These are phyloP conservation scores for Colletotrichum eremochloae DNA, from an alignment of 2,329 filamentous ascomycete genomes.

Conservation along the genomic window DNA sequence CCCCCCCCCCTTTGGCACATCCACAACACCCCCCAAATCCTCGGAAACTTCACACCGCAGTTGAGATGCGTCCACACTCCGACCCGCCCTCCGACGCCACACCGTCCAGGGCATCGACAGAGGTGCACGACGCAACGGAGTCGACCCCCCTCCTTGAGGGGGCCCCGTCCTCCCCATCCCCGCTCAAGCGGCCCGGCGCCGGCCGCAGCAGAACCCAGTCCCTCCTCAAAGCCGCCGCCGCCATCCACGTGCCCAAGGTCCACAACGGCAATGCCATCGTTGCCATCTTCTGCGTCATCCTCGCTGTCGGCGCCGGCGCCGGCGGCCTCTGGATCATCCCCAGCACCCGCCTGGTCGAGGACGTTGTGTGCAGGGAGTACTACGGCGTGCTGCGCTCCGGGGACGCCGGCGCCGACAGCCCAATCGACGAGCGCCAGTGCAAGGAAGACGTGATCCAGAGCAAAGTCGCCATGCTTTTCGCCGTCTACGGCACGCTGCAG, in stretches of 20 bases:
- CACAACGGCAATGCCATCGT: conserved; percentile 47
- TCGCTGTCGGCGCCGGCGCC: conserved; percentile 49
- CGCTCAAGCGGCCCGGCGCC: conserved; percentile 6
- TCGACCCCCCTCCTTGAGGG: conserved; percentile 28
- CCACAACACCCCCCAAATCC: neutral
- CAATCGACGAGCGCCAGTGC: conserved; percentile 54
- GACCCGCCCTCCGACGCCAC: conserved; percentile 18
- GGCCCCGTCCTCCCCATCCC: neutral
- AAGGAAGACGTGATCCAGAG: conserved; percentile 54
- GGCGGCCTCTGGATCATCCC: conserved; percentile 51
- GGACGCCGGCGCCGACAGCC: conserved; percentile 23
- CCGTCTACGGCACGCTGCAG: conserved; percentile 48
- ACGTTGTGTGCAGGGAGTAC: conserved; percentile 55
- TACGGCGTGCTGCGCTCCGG: conserved; percentile 48
- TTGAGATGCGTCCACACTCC: conserved; percentile 24
- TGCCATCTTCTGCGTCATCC: conserved; percentile 48
- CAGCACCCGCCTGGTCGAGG: conserved; percentile 53
- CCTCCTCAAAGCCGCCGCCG: conserved; percentile 24
- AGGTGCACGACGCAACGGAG: conserved; percentile 16
- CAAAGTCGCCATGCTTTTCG: conserved; percentile 52
- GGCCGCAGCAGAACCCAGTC: conserved; percentile 26
- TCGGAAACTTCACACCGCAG: conserved; percentile 8
- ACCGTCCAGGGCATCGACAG: conserved; percentile 7
- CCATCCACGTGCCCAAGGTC: conserved; percentile 44
- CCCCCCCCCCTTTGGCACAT: too few species aligned